phyloP scores from a whole-genome alignment of 2,329 filamentous ascomycete genomes.

The Ophiosphaerella narmari region DNA sequence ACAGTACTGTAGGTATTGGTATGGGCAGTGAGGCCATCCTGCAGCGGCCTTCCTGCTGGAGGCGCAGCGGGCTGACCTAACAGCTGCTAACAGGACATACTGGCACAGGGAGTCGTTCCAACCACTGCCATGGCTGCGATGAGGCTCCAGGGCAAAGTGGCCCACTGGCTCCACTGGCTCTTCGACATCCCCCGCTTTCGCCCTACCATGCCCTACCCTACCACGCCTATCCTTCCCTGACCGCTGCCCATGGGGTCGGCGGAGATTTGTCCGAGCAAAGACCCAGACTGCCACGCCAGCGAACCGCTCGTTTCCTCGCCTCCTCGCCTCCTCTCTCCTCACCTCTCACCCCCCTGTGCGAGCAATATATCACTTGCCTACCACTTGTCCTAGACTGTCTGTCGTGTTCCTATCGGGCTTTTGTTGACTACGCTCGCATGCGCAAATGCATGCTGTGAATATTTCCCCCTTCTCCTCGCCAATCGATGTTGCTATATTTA shows the following conservation, averaged over 20 bases:
- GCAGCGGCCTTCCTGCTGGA: constrained; percentile 2
- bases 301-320: too few species aligned
- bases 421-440: constrained; percentile 12
- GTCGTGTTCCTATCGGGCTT: constrained; percentile 8
- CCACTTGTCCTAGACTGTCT: constrained; percentile 3
- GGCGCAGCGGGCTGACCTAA: constrained; percentile 13
- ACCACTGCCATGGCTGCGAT: not conserved
- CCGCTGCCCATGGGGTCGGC: constrained; percentile 12
- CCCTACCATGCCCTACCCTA: not conserved
- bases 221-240: not conserved
- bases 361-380: constrained; percentile 14
- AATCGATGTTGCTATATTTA: constrained; percentile 2
- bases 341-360: not conserved
- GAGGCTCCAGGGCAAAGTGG: too few species aligned
- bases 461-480: constrained; percentile 5
- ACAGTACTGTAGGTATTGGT: too few species aligned
- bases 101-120: constrained; percentile 2
- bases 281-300: not conserved
- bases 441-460: constrained; percentile 10
- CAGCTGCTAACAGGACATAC: constrained; percentile 1
- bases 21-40: too few species aligned
- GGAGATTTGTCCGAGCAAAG: constrained; percentile 5
- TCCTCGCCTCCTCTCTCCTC: not conserved
- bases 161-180: too few species aligned
- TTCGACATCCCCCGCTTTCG: not conserved